Base-by-base conservation (phyloP, 495 filamentous ascomycete species). In the Ramalina intermedia region DNA sequence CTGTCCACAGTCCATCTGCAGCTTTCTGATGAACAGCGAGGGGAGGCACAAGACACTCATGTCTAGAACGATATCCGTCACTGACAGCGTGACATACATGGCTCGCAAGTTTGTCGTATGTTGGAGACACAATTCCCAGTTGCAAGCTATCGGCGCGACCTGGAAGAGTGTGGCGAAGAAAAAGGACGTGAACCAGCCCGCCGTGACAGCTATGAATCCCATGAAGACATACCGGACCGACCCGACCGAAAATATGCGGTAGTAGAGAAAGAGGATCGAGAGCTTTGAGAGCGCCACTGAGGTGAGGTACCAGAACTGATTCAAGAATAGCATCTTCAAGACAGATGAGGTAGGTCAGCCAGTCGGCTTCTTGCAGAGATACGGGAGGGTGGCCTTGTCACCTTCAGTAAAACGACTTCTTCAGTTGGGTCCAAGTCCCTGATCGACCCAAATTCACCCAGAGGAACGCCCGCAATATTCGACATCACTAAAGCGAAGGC, bases 251-350 rank as follows among this genome's bases (percentile, higher is more conserved):
- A 55, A 55, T 2, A 50, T 24, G 20, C 52, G 52, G 20, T 43
- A 48, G 26, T 51, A 55, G 16, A 55, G 35, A 36, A 35, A 51
- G 1, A 55, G 43, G 17, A 55, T 41, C 7, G 52, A 55, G 14
- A 51, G 36, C 23, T 55, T 55, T 8, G 51, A 48, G 20, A 55
- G 23, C 21, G 42, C 48, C 11, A 55, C 43, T 13, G 53, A 48
- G 18, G 43, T 36, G 35, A 55, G 37, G 20, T 55, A 55, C 48
- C 48, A 55, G 33, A 55, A 51, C 39, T 55, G 53, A 11, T 47
- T 8, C 14, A 48, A 5, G 38, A 55, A 55, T 14, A 55, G 29
- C n/a, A 51, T 51, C 53, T 55, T 13, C 29, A 21, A 1, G 3
- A 6, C 1, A 17, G 35, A 14, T 6, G 13, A n/a, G 9, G 17